Evolutionary conservation across 805 yeast genomes (phyloP).

Genomic region (Kodamaea neixiangensis): DNA sequence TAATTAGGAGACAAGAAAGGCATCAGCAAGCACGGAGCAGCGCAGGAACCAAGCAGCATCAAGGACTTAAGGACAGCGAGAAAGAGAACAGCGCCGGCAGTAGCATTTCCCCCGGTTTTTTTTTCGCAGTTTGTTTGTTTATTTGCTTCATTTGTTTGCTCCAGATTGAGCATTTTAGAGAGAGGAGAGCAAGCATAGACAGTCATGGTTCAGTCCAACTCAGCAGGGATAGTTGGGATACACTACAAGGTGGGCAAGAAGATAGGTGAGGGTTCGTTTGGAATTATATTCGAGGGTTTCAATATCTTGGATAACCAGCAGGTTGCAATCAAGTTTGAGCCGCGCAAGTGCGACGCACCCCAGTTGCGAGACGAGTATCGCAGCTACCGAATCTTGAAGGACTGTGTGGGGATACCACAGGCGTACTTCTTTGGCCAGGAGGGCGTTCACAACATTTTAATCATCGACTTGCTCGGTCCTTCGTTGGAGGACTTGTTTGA

Average conservation of each 20-base stretch:
- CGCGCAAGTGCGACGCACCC: constrained; percentile 95
- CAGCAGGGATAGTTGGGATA: constrained; percentile 78
- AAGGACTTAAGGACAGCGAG: neutral
- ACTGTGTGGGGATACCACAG: constrained; percentile 83
- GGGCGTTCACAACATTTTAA: constrained; percentile 92
- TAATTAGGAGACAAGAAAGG: neutral
- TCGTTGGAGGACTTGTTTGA: constrained; percentile 94
- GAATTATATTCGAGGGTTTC: constrained; percentile 94
- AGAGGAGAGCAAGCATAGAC: neutral
- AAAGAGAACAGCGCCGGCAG: neutral
- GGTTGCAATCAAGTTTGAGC: constrained; percentile 97
- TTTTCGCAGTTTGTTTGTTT: neutral
- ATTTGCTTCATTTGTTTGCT: neutral
- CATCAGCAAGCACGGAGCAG: neutral
- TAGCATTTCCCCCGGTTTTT: neutral
- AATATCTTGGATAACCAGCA: constrained; percentile 88
- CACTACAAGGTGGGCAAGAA: constrained; percentile 97
- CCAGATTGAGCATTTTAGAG: neutral
- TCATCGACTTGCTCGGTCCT: constrained; percentile 94
- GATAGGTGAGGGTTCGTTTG: constrained; percentile 98
- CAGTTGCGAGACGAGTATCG: constrained; percentile 95
- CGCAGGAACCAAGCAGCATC: neutral
- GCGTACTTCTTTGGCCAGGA: constrained; percentile 99
- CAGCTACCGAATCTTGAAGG: constrained; percentile 85
- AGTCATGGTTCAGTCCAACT: constrained; percentile 26